These are phyloP conservation scores for Sutorius eximius DNA, from an alignment of 1,284 basidiomycete genomes.

Conservation along the genomic window DNA sequence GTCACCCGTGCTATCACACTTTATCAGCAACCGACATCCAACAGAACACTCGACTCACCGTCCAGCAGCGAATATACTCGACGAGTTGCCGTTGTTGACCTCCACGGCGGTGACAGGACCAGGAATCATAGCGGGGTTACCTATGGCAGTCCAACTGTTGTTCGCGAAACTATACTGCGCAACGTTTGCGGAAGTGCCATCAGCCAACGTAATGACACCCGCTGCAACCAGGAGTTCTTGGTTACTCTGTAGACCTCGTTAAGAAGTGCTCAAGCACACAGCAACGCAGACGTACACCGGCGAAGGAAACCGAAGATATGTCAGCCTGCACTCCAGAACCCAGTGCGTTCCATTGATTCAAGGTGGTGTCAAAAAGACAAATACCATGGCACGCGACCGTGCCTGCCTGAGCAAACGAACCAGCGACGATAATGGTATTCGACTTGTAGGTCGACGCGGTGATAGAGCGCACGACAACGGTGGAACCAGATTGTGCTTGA, in stretches of 20 bases:
- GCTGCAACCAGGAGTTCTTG: conserved; percentile 66
- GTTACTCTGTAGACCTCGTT: conserved; percentile 45
- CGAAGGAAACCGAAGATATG: conserved; percentile 76
- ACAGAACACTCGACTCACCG: conserved; percentile 45
- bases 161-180: conserved; percentile 72
- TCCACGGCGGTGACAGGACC: conserved; percentile 90
- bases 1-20: conserved; percentile 47
- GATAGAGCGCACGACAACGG: conserved; percentile 76
- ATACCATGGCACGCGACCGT: conserved; percentile 75
- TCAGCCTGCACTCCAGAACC: conserved; percentile 85
- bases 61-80: conserved; percentile 90
- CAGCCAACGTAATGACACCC: conserved; percentile 72
- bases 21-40: neutral
- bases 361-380: conserved; percentile 71
- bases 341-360: conserved; percentile 77
- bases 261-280: neutral
- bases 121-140: conserved; percentile 64
- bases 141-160: conserved; percentile 74
- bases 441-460: conserved; percentile 61
- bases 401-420: conserved; percentile 82
- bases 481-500: conserved; percentile 50
- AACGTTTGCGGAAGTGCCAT: conserved; percentile 63
- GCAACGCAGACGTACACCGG: conserved; percentile 58
- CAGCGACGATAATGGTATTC: conserved; percentile 77
- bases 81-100: conserved; percentile 78